phyloP scores from a whole-genome alignment of 441 rosid species.

The Populus hybrid region DNA sequence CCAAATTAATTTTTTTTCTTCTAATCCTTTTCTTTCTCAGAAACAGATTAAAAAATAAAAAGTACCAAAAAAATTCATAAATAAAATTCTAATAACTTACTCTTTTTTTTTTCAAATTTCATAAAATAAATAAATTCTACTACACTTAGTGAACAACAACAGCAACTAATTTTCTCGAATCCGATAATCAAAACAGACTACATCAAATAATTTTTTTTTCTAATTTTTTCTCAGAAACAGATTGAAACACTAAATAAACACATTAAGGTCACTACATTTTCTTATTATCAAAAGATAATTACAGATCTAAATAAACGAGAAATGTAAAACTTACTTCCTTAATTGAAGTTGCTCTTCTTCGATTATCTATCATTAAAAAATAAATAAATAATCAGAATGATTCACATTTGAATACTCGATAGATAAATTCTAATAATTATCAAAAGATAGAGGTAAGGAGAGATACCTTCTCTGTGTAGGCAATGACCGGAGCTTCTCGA shows the following conservation, averaged over 20 bases:
- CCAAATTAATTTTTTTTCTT: no score
- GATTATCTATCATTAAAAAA: slow-evolving; percentile 52
- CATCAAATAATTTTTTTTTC: not conserved
- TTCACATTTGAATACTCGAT: not conserved
- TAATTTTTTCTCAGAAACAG: not conserved
- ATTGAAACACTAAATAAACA: not conserved
- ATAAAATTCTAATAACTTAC: no score
- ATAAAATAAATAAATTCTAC: not conserved
- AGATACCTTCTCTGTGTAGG: slow-evolving; percentile 84
- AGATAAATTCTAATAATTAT: not conserved
- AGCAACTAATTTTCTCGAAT: not conserved
- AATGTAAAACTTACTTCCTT: slow-evolving; percentile 53
- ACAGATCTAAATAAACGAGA: not conserved
- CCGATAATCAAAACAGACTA: not conserved
- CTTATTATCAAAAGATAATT: not conserved
- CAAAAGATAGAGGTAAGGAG: not conserved
- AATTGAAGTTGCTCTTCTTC: slow-evolving; percentile 84
- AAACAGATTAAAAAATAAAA: not conserved
- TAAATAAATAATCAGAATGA: slow-evolving; percentile 3
- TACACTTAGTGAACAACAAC: not conserved
- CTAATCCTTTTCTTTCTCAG: no score
- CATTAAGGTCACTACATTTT: no score
- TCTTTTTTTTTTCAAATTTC: not conserved
- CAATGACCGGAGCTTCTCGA: slow-evolving; percentile 74
- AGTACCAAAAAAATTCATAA: not conserved